These are phyloP conservation scores for Hanseniaspora lachancei DNA, from an alignment of 805 yeast genomes.

Conservation along the genomic window DNA sequence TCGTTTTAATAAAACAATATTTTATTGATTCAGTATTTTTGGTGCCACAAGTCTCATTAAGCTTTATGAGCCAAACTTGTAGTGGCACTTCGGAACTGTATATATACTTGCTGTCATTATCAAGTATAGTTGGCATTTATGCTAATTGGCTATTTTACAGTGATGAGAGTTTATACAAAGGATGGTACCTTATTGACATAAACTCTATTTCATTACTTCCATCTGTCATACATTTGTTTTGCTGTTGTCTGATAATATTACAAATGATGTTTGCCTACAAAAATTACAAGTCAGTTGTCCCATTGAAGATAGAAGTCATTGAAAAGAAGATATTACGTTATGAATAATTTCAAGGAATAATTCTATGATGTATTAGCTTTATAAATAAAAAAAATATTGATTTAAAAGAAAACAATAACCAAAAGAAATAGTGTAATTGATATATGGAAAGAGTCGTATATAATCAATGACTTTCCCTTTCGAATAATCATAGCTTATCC, in stretches of 20 bases:
- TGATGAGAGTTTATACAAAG: background rate
- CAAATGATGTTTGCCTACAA: background rate
- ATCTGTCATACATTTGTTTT: conserved; percentile 15
- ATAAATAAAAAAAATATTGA: no score
- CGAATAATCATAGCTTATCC: conserved; percentile 32
- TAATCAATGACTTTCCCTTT: background rate
- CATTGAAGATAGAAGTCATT: background rate
- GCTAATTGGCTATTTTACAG: background rate
- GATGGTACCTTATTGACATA: conserved; percentile 18
- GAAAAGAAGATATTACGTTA: background rate
- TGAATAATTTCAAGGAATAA: background rate
- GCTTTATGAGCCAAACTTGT: conserved; percentile 29
- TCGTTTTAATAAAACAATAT: conserved; percentile 29
- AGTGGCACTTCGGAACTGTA: conserved; percentile 23
- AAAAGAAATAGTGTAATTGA: background rate
- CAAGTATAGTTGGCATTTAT: background rate
- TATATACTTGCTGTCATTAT: conserved; percentile 13
- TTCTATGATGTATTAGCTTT: background rate
- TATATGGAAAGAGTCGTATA: background rate
- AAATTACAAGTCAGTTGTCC: background rate
- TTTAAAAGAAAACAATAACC: no score
- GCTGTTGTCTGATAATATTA: conserved; percentile 14
- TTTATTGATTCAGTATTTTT: conserved; percentile 21
- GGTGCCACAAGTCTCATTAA: conserved; percentile 33
- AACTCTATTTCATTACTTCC: conserved; percentile 20